These are phyloP conservation scores for Blastobotrys peoriensis DNA, from an alignment of 805 yeast genomes.

Conservation along the genomic window DNA sequence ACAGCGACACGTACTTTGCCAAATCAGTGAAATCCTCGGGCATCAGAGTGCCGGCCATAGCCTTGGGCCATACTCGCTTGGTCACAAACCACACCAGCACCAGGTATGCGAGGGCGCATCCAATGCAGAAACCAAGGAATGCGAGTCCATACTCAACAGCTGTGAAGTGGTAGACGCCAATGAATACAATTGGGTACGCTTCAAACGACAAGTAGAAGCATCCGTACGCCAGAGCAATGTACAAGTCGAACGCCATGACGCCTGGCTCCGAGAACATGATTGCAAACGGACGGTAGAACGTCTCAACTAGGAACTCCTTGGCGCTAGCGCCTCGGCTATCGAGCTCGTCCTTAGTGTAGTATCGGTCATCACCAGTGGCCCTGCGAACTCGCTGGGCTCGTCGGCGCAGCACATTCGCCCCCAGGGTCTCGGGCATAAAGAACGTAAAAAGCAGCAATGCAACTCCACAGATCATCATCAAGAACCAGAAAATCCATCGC, in stretches of 20 bases:
- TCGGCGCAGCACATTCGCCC: conserved; percentile 43
- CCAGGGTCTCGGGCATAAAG: conserved; percentile 52
- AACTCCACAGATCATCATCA: conserved; percentile 47
- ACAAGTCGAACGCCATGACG: conserved; percentile 46
- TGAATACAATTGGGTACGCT: conserved; percentile 53
- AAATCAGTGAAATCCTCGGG: conserved; percentile 16
- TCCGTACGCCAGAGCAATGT: conserved; percentile 49
- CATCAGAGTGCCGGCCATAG: conserved; percentile 8
- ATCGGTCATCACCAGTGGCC: conserved; percentile 47
- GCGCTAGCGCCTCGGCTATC: no score
- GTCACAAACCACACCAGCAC: conserved; percentile 9
- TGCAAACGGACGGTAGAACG: conserved; percentile 35
- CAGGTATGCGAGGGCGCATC: conserved; percentile 36
- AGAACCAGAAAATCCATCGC: conserved; percentile 62
- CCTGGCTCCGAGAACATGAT: conserved; percentile 51
- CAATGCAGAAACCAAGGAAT: conserved; percentile 43
- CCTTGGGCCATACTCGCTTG: conserved; percentile 8
- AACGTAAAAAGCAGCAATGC: conserved; percentile 39
- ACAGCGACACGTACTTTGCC: conserved; percentile 15
- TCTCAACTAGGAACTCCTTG: no score
- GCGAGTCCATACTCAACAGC: conserved; percentile 43
- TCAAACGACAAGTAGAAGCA: conserved; percentile 53
- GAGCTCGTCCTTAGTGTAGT: conserved; percentile 59
- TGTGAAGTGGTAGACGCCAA: conserved; percentile 41
- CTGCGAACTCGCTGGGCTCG: conserved; percentile 44